Conservation (phyloP, 352 stramenopile genomes). For the Pythium folliculosum region DNA sequence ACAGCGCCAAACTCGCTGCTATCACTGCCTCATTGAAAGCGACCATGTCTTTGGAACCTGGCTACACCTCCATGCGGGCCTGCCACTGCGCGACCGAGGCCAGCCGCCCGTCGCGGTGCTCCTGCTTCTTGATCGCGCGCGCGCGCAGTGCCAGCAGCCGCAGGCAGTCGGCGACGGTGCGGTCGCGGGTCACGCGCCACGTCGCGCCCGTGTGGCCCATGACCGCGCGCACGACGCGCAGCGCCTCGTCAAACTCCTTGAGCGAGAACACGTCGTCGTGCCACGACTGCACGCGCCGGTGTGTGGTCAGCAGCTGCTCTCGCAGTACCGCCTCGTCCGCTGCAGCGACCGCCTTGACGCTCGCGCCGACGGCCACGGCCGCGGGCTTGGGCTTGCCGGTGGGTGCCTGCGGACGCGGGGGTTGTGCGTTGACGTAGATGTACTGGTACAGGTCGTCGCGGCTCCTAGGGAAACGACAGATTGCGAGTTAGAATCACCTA, state of each 20-base stretch:
- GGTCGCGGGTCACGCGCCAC: slow-evolving; percentile 8
- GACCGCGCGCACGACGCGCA: slow-evolving; percentile 7
- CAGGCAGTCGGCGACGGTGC: slow-evolving; percentile 10
- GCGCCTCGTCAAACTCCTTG: slow-evolving; percentile 22
- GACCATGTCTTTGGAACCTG: too few species aligned
- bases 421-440: slow-evolving; percentile 4
- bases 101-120: slow-evolving; percentile 17
- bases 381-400: neutral
- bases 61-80: neutral
- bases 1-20: too few species aligned
- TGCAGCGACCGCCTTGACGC: too few species aligned
- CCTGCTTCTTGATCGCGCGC: slow-evolving; percentile 21
- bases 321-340: slow-evolving; percentile 2
- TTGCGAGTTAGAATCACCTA: too few species aligned
- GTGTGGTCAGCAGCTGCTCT: neutral
- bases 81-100: slow-evolving; percentile 19
- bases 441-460: slow-evolving; percentile 19
- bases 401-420: neutral
- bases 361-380: neutral
- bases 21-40: too few species aligned
- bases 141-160: slow-evolving; percentile 6
- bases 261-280: slow-evolving; percentile 23
- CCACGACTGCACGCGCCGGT: slow-evolving; percentile 12
- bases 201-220: slow-evolving; percentile 8
- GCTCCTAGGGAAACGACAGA: slow-evolving; percentile 2